Conservation (phyloP, 768 basidiomycete species). For the Galerina marginata region DNA sequence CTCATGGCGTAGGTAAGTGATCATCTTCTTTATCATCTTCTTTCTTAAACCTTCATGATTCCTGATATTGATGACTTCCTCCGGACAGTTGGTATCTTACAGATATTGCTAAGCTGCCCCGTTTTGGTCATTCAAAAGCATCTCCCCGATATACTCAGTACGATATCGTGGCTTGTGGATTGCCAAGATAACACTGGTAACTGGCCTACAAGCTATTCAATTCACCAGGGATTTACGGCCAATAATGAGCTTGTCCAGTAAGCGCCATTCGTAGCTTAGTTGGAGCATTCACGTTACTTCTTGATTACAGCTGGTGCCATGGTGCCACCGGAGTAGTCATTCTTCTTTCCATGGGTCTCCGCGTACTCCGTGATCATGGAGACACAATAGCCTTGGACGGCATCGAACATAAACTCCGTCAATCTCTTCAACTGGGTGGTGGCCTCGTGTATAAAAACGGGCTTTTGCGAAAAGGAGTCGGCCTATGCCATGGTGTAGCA, state of each 20-base stretch:
- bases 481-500: conserved; percentile 62
- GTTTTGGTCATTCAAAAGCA: conserved; percentile 39
- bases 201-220: conserved; percentile 54
- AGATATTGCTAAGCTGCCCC: conserved; percentile 53
- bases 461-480: conserved; percentile 60
- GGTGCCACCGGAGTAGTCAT: conserved; percentile 59
- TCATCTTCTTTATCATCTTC: neutral
- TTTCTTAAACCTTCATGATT: neutral
- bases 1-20: conserved; percentile 62
- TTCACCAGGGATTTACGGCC: conserved; percentile 12
- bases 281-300: neutral
- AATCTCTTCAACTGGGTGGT: conserved; percentile 45
- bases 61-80: neutral
- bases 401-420: conserved; percentile 32
- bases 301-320: conserved; percentile 57
- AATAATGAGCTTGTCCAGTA: conserved; percentile 55
- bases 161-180: conserved; percentile 52
- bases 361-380: conserved; percentile 28
- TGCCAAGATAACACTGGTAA: conserved; percentile 54
- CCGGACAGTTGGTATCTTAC: conserved; percentile 55
- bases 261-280: conserved; percentile 14
- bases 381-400: conserved; percentile 26
- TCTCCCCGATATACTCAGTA: conserved; percentile 44
- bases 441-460: conserved; percentile 52
- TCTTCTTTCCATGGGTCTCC: conserved; percentile 49